These are phyloP conservation scores for Metschnikowia orientalis DNA, from an alignment of 805 yeast species.

Conservation along the genomic window DNA sequence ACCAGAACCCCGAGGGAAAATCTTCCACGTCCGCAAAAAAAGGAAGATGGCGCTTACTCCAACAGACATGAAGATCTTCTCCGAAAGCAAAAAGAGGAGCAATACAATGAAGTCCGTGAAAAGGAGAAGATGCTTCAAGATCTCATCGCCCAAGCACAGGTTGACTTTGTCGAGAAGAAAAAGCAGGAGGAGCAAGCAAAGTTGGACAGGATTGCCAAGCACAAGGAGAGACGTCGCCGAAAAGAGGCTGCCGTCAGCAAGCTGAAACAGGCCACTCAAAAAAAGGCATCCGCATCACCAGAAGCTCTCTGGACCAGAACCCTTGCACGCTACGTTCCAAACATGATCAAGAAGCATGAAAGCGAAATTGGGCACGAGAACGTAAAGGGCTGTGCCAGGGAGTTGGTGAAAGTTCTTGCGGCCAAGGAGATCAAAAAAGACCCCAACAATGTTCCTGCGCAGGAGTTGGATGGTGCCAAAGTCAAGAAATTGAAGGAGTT, in stretches of 20 bases:
- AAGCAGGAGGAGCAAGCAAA: constrained; percentile 21
- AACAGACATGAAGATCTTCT: constrained; percentile 36
- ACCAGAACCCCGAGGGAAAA: constrained; percentile 2
- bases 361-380: constrained; percentile 65
- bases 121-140: constrained; percentile 35
- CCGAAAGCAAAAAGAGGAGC: constrained; percentile 29
- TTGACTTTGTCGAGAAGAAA: constrained; percentile 29
- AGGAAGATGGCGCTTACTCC: constrained; percentile 19
- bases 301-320: constrained; percentile 40
- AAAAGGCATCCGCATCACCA: constrained; percentile 6
- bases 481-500: constrained; percentile 65
- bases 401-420: constrained; percentile 62
- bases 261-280: constrained; percentile 4
- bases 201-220: constrained; percentile 21
- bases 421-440: constrained; percentile 61
- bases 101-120: constrained; percentile 29
- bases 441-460: constrained; percentile 43
- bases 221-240: constrained; percentile 17
- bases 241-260: constrained; percentile 11
- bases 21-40: constrained; percentile 8
- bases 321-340: constrained; percentile 78
- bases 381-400: constrained; percentile 73
- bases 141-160: constrained; percentile 31
- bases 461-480: constrained; percentile 59
- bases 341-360: constrained; percentile 63